A percentile compares a stretch with the other conserved stretches of the same genome.
Conservation (phyloP, 176 grass and related monocot species). For the Aegilops sharonensis region DNA sequence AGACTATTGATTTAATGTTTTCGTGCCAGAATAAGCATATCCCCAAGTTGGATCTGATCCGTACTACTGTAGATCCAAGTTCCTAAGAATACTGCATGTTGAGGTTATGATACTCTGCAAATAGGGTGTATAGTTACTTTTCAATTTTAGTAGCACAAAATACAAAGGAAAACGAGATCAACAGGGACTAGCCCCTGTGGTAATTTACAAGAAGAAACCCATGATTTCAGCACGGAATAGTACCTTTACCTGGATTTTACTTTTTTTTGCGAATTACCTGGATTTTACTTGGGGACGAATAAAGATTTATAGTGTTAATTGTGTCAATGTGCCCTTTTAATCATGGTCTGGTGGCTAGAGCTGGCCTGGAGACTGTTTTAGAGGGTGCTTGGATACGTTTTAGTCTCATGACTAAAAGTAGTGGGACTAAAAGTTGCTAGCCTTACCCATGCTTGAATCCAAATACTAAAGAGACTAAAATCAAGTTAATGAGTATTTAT, state of each 20-base stretch:
- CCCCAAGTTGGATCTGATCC: background rate
- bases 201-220: too few relatives aligned
- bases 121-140: background rate
- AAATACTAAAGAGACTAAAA: too few relatives aligned
- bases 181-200: too few relatives aligned
- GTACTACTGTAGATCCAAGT: background rate
- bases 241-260: background rate
- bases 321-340: too few relatives aligned
- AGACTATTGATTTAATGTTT: too few relatives aligned
- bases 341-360: background rate
- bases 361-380: background rate
- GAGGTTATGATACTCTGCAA: background rate
- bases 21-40: background rate
- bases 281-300: background rate
- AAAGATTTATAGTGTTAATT: background rate
- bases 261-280: background rate
- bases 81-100: too few relatives aligned
- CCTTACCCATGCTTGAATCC: too few relatives aligned
- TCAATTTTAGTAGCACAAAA: background rate
- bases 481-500: too few relatives aligned
- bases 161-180: too few relatives aligned
- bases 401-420: too few relatives aligned
- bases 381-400: too few relatives aligned
- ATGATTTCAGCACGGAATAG: background rate
- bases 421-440: too few relatives aligned